These are phyloP conservation scores for Atkinsonella texensis DNA, from an alignment of 2,329 filamentous ascomycete species.

Conservation along the genomic window DNA sequence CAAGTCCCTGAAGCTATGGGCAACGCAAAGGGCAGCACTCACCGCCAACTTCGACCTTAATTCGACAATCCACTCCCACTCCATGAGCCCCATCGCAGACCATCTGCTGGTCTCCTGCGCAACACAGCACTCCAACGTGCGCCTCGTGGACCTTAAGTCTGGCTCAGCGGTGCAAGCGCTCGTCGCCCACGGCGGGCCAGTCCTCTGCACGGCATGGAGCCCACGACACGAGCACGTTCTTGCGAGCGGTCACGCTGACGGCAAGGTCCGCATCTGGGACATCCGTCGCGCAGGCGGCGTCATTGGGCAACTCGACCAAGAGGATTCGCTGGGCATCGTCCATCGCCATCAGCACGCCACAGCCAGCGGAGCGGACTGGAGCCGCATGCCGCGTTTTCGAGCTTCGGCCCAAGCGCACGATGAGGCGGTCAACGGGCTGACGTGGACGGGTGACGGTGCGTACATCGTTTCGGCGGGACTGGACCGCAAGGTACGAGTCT, in stretches of 20 bases:
- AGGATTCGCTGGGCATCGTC: constrained; percentile 63
- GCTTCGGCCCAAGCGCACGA: constrained; percentile 55
- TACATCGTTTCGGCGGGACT: constrained; percentile 72
- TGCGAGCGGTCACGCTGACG: constrained; percentile 75
- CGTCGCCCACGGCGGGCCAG: constrained; percentile 54
- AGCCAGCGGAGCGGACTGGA: constrained; percentile 19
- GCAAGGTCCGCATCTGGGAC: constrained; percentile 77
- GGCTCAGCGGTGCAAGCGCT: constrained; percentile 61
- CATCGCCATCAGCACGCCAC: constrained; percentile 24
- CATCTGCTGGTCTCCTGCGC: constrained; percentile 77
- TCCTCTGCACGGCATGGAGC: constrained; percentile 68
- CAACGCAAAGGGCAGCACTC: constrained; percentile 46
- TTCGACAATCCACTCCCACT: constrained; percentile 63
- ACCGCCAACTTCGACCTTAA: constrained; percentile 58
- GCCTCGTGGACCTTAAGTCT: constrained; percentile 76
- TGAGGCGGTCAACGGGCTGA: constrained; percentile 71
- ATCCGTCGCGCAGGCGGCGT: constrained; percentile 66
- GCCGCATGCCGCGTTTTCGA: constrained; percentile 27
- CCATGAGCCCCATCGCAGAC: constrained; percentile 59
- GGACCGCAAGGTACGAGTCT: constrained; percentile 75
- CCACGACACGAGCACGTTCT: constrained; percentile 69
- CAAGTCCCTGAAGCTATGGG: constrained; percentile 64
- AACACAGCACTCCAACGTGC: constrained; percentile 72
- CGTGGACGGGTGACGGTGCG: constrained; percentile 70
- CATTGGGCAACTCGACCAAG: constrained; percentile 69